phyloP scores from a whole-genome alignment of 768 basidiomycete genomes.

The Tylopilus sp. region DNA sequence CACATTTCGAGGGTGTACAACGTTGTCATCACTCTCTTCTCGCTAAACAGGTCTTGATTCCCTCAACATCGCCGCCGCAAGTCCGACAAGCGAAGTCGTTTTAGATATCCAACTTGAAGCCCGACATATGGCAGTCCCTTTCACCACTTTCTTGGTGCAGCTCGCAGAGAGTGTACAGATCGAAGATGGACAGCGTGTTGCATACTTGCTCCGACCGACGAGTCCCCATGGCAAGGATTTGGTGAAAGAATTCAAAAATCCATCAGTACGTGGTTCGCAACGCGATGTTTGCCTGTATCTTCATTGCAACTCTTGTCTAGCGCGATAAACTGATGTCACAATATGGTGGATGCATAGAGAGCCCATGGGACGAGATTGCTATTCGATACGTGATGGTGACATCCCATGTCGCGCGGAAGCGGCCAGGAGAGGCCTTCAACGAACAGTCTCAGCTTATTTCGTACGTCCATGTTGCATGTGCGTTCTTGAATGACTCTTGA shows the following conservation, averaged over 20 bases:
- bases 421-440: conserved; percentile 72
- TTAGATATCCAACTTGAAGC: background rate
- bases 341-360: conserved; percentile 59
- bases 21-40: background rate
- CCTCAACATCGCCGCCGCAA: too few species aligned
- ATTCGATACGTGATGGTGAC: conserved; percentile 79
- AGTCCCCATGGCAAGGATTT: conserved; percentile 75
- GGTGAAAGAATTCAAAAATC: conserved; percentile 66
- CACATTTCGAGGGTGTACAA: background rate
- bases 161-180: conserved; percentile 57
- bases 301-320: conserved; percentile 36
- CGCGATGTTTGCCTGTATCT: background rate
- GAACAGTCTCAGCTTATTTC: conserved; percentile 73
- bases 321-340: conserved; percentile 18
- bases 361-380: conserved; percentile 85
- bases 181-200: conserved; percentile 67
- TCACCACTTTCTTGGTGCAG: conserved; percentile 56
- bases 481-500: background rate
- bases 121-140: conserved; percentile 39
- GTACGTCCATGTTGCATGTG: conserved; percentile 47
- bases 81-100: background rate
- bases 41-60: too few species aligned
- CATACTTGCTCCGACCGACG: conserved; percentile 72
- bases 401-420: conserved; percentile 63
- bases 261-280: conserved; percentile 36